Evolutionary conservation across 116 monocot species (phyloP).

Genomic region (Cymodocea nodosa): DNA sequence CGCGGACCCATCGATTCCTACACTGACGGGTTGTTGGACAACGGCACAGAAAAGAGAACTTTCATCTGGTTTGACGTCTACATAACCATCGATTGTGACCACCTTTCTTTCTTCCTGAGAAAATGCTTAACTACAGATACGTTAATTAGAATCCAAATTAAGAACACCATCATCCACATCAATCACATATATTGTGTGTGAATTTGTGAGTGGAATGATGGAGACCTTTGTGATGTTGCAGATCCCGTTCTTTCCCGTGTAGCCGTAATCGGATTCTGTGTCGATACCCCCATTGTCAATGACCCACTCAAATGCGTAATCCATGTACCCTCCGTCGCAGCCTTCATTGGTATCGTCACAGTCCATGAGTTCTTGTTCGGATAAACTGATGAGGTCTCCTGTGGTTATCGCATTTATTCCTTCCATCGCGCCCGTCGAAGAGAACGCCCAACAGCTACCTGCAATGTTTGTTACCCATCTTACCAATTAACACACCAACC

Average conservation of each 20-base stretch:
- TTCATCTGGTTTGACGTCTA: no score
- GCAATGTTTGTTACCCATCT: not conserved
- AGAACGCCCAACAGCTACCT: constrained; percentile 66
- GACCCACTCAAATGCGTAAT: constrained; percentile 51
- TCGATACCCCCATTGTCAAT: constrained; percentile 43
- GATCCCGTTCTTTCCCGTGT: constrained; percentile 16
- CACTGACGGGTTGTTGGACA: no score
- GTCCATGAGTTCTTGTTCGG: constrained; percentile 45
- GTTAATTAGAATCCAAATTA: no score
- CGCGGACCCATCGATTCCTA: no score
- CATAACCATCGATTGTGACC: no score
- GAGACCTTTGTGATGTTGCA: constrained; percentile 12
- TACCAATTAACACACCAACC: not conserved
- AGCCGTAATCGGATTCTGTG: constrained; percentile 34
- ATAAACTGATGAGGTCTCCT: constrained; percentile 42
- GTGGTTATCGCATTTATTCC: constrained; percentile 38
- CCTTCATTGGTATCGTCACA: constrained; percentile 42
- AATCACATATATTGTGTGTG: no score
- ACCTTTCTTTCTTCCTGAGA: no score
- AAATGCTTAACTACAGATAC: no score
- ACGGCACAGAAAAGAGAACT: no score
- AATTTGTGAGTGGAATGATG: no score
- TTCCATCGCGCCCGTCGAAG: constrained; percentile 46
- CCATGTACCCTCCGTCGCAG: constrained; percentile 44
- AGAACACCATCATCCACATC: no score